Conservation (phyloP, 78 protist species). For the Anaeramoeba flamelloides region DNA sequence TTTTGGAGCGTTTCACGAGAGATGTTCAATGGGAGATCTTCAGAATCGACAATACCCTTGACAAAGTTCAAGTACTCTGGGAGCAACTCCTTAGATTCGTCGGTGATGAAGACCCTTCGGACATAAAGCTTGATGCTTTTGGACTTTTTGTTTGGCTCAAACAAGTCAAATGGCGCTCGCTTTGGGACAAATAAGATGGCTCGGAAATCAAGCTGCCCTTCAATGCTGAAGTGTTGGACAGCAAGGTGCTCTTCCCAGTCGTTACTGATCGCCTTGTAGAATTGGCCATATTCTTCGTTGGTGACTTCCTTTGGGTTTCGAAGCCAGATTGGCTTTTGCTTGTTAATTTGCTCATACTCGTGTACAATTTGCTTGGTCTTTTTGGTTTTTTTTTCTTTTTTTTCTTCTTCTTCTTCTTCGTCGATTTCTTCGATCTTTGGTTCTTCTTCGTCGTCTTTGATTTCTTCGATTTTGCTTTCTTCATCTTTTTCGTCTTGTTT, state of each 20-base stretch:
- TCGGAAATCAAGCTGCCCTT: too few relatives aligned
- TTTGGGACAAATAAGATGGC: too few relatives aligned
- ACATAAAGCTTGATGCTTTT: too few relatives aligned
- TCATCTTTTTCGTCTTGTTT: slow-evolving; percentile 21
- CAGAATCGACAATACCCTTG: slow-evolving; percentile 97
- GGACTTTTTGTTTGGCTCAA: too few relatives aligned
- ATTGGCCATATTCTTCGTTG: slow-evolving; percentile 49
- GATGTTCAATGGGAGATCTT: slow-evolving; percentile 98
- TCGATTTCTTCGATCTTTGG: too few relatives aligned
- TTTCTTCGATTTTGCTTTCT: slow-evolving; percentile 27
- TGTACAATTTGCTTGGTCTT: slow-evolving; percentile 62
- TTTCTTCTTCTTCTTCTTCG: slow-evolving; percentile 35
- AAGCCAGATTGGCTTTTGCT: slow-evolving; percentile 68
- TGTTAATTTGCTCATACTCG: slow-evolving; percentile 47
- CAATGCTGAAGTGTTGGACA: too few relatives aligned
- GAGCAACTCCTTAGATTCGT: slow-evolving; percentile 88
- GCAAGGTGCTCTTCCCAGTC: too few relatives aligned
- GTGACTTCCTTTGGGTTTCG: slow-evolving; percentile 37
- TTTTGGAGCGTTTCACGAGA: slow-evolving; percentile 99
- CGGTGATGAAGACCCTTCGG: too few relatives aligned
- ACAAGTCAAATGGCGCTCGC: too few relatives aligned
- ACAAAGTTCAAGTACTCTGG: slow-evolving; percentile 95
- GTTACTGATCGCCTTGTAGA: too few relatives aligned
- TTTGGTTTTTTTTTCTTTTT: slow-evolving; percentile 51
- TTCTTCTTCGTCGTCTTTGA: too few relatives aligned